Base-by-base conservation (phyloP, 1,139 yeast species). In the Candida sanyaensis region DNA sequence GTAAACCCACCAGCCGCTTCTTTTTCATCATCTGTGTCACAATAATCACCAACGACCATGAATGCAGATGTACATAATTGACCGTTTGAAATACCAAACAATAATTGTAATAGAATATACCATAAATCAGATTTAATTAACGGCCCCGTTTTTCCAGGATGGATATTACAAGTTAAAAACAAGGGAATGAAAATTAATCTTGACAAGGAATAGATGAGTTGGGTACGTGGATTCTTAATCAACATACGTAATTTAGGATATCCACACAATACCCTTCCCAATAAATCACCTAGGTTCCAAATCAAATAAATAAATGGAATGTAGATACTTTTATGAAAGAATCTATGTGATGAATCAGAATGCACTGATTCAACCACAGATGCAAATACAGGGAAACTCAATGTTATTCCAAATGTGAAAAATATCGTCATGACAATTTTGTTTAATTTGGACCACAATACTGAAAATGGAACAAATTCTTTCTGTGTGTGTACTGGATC, bases 1-100 rank as follows among this genome's bases (percentile, higher is more conserved):
- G 96, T 87, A 63, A 91, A 88, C 3, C 97, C 97, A 36, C 97
- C 97, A 0, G 98, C 96, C 0, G 97, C 97, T 55, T 88, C 91
- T 63, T 84, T 85, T 60, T 89, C 95, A 21, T 78, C 78, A 41
- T 81, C 88, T 11, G 73, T 73, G 31, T 75, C 78, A 50, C 86
- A 73, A 47, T 75, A 73, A 17, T 75, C 74, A 0, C 92, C 86
- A 6, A 92, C 88, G 38, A 78, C 76, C 92, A 92, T 90, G 66
- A 92, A 88, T 49, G 91, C 79, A 24, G 91, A 80, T 5, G 96
- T 86, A 47, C 88, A 78, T 36, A 88, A 73, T 58, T 91, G 96
- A 4, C 99, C 99, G 61, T 89, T 91, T 6, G 96, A 81, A 42
- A 89, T 59, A 0, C 99, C 99, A 70, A 90, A 93, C 9, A 80